phyloP scores from a whole-genome alignment of 2,329 filamentous ascomycete species.

The Aspergillus sergii region DNA sequence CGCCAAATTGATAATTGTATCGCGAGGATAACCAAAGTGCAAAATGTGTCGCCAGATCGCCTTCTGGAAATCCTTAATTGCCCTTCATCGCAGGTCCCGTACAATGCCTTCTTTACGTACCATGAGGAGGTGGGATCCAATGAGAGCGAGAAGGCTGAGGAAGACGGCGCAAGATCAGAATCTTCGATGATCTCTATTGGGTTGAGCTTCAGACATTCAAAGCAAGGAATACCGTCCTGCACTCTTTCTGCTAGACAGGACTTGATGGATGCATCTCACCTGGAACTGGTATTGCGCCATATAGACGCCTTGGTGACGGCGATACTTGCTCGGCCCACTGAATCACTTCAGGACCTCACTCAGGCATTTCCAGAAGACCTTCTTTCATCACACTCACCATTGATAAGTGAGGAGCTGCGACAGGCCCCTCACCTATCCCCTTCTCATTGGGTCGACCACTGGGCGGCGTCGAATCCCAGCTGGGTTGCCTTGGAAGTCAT shows the following conservation, averaged over 20 bases:
- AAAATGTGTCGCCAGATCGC: not conserved
- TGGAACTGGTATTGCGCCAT: not conserved
- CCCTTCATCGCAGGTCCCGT: not conserved
- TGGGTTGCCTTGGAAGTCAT: not conserved
- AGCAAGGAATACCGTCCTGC: not conserved
- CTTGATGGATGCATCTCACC: not conserved
- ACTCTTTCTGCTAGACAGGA: not conserved
- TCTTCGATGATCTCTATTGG: too few species aligned
- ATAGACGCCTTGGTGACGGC: not conserved
- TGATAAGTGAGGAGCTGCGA: not conserved
- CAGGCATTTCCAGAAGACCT: not conserved
- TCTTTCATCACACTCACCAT: not conserved
- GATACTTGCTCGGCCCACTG: not conserved
- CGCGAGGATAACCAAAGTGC: not conserved
- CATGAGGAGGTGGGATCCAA: not conserved
- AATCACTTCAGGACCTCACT: not conserved
- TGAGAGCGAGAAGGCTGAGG: not conserved
- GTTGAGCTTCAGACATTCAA: not conserved
- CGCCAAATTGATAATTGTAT: not conserved
- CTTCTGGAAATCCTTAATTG: not conserved
- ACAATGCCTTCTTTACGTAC: not conserved
- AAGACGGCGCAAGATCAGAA: too few species aligned
- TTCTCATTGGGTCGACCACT: not conserved
- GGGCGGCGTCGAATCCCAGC: not conserved
- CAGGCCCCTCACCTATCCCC: not conserved